Conservation (phyloP, 495 filamentous ascomycete genomes). For the Penicillium cataractarum region DNA sequence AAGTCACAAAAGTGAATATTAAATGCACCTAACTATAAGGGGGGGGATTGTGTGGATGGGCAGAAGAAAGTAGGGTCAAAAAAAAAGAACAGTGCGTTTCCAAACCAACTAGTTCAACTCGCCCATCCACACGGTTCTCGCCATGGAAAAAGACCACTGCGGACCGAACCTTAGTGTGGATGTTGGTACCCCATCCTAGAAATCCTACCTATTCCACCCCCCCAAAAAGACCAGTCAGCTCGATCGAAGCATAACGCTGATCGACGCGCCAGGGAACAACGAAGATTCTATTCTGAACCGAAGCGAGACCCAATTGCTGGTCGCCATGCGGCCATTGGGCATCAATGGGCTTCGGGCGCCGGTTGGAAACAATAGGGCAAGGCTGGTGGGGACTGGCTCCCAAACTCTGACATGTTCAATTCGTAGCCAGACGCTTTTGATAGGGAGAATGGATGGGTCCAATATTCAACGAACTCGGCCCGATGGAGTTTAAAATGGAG, state of each 20-base stretch:
- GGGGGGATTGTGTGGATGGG: conserved; percentile 8
- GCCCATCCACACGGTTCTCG: conserved; percentile 5
- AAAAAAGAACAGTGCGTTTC: conserved; percentile 9
- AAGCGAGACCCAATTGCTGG: conserved; percentile 40
- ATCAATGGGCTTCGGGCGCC: conserved; percentile 40
- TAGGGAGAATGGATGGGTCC: conserved; percentile 27
- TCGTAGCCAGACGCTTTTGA: conserved; percentile 32
- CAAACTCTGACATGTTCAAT: conserved; percentile 43
- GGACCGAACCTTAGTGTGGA: conserved; percentile 37
- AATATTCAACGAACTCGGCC: background rate
- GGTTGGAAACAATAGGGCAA: conserved; percentile 17
- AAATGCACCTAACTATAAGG: conserved; percentile 15
- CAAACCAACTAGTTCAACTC: background rate
- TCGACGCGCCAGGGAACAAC: conserved; percentile 31
- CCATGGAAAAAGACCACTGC: conserved; percentile 15
- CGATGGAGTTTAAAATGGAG: conserved; percentile 2
- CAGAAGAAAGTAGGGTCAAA: conserved; percentile 8
- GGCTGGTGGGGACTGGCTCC: conserved; percentile 30
- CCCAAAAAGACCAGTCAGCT: background rate
- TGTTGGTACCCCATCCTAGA: conserved; percentile 37
- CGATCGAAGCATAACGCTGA: conserved; percentile 21
- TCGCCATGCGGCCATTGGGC: conserved; percentile 44
- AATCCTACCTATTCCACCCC: background rate
- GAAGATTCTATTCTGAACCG: conserved; percentile 30
- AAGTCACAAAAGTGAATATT: conserved; percentile 4